phyloP scores from a whole-genome alignment of 2,329 filamentous ascomycete genomes.

The Scopulariopsis brevicaulis region DNA sequence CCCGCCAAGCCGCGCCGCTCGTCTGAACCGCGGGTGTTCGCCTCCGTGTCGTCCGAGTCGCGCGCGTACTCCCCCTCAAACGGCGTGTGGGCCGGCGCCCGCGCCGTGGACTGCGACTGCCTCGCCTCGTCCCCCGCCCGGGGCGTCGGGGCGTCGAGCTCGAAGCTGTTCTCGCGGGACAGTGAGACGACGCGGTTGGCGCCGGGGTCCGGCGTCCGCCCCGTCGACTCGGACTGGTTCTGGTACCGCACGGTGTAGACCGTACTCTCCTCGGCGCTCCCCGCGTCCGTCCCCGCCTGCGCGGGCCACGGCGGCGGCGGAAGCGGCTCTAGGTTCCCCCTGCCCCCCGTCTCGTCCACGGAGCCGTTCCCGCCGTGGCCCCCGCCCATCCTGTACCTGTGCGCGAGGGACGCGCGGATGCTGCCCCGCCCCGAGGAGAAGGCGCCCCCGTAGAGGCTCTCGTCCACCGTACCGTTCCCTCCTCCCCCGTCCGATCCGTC shows the following conservation, averaged over 20 bases:
- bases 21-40: background rate
- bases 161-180: background rate
- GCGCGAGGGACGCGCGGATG: conserved; percentile 1
- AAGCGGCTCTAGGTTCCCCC: conserved; percentile 10
- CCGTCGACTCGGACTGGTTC: conserved; percentile 38
- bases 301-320: conserved; percentile 43
- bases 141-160: background rate
- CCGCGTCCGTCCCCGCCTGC: conserved; percentile 46
- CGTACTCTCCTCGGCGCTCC: conserved; percentile 52
- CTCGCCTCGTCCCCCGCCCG: background rate
- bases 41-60: conserved; percentile 5
- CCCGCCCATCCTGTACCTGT: background rate
- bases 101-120: background rate
- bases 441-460: background rate
- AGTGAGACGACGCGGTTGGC: background rate
- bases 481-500: conserved; percentile 13
- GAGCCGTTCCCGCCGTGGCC: conserved; percentile 7
- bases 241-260: conserved; percentile 53
- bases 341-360: background rate
- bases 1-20: background rate
- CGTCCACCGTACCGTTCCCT: conserved; percentile 3
- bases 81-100: no score
- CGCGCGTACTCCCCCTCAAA: background rate
- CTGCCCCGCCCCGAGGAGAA: background rate
- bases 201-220: conserved; percentile 29